A percentile compares a stretch with the other conserved stretches of the same genome.
phyloP scores from a whole-genome alignment of 163 green algal species.

The Chloromonas sp. region DNA sequence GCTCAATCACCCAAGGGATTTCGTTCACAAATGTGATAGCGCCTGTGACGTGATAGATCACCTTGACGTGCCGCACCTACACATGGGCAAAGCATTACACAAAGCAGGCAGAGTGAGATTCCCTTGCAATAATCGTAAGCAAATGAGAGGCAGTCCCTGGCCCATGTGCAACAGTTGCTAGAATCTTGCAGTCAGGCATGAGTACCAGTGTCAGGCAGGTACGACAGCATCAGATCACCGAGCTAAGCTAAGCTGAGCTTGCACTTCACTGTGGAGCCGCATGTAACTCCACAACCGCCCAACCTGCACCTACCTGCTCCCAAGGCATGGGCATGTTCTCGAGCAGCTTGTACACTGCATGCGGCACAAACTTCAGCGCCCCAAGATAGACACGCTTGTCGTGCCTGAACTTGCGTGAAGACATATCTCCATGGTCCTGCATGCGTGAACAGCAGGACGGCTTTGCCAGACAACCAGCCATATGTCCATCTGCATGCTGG shows the following conservation, averaged over 20 bases:
- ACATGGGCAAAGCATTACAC: background rate
- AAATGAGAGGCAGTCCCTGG: background rate
- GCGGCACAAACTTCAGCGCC: conserved; percentile 98
- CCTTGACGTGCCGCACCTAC: conserved; percentile 90
- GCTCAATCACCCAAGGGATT: conserved; percentile 95
- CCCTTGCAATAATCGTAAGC: background rate
- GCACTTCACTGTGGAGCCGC: no score
- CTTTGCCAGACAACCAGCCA: background rate
- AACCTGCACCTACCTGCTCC: conserved; percentile 74
- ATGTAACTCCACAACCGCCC: no score
- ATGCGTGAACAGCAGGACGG: background rate
- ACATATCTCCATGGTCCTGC: conserved; percentile 98
- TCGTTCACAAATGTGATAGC: conserved; percentile 99
- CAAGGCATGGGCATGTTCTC: conserved; percentile 99
- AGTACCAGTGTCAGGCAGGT: background rate
- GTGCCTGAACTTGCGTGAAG: conserved; percentile 89
- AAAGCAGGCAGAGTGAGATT: background rate
- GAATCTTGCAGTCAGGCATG: background rate
- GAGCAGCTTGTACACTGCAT: conserved; percentile 99
- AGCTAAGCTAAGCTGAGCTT: no score
- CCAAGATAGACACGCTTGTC: conserved; percentile 99
- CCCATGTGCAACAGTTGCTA: background rate
- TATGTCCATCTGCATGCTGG: no score
- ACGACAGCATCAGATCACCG: no score
- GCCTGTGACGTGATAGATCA: conserved; percentile 98